Evolutionary conservation across 768 basidiomycete species (phyloP), one percentile per base, ranked within the genome.

Genomic region (Termitomyces eurrhizus): DNA sequence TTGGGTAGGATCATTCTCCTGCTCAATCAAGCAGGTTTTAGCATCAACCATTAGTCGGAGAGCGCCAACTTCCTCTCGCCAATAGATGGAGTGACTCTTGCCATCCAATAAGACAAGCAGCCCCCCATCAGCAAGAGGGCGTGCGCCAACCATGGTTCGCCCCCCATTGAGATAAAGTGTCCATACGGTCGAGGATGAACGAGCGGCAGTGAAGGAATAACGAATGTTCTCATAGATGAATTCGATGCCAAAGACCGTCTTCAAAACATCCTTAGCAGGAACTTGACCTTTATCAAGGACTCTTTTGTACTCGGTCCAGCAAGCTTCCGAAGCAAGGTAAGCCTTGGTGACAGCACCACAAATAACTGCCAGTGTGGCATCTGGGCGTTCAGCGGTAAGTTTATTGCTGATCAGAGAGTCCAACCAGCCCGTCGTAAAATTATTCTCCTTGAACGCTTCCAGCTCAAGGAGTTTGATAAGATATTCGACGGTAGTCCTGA

Each of bases 1-100:
- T 73, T 98, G 96, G 26, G 97, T 99, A 16, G 97, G 97, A 69
- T 99, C 97, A 67, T 98, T 98, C 82, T 99, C 97, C 76, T 98
- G 95, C 74, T 98, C 97, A 66, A 99, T 95, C 77, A 98, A 81
- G 73, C 95, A 97, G 16, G 97, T 99, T 82, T 98, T 96, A 56
- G 94, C 84, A 75, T 99, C 96, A 61, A 99, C 89, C 87, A 94
- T 93, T 70, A 98, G 73, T 65, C 92, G 80, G 66, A 95, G 78
- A 9, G 93, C 92, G 58, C 95, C 97, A 57, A 98, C 97, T 78
- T 99, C 97, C 73, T 98, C 97, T 57, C 93, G 83, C 94, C 93
- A 98, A 75, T 99, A 99, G 56, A 97, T 82, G 26, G 97, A 95
- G 75, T 99, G 97, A 72, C 94, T 95, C 70, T 90, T 90, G 58